Base-by-base conservation (phyloP, 352 stramenopile species). In the Globisporangium paroecandrum region DNA sequence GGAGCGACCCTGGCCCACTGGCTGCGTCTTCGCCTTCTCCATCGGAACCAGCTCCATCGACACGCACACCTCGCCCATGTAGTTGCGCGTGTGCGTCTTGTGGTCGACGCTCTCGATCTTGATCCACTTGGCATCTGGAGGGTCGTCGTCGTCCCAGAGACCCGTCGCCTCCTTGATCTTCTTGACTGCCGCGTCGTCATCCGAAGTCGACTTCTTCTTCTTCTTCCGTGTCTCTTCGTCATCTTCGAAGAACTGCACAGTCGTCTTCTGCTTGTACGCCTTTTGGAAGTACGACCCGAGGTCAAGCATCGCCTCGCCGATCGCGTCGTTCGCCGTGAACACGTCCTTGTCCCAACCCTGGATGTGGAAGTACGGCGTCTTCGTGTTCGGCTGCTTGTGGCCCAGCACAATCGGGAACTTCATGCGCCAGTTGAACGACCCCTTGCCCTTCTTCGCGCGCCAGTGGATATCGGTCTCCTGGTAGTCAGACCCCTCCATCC, bases 311-410 rank as follows among this genome's bases (percentile, higher is more conserved):
- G 85, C 76, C 71, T 97, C 90, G 15, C 88, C 94, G 74, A 98
- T 97, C 61, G 89, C 86, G 72, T 98, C 94, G 72, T 95, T 98
- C 32, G 87, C 92, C 15, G 94, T 96, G 34, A 98, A 79, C 32
- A 98, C 76, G 66, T 98, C 94, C 73, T 97, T 94, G 73, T 98
- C 94, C 94, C 94, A 98, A 49, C 94, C 86, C 68, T 98, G 92
- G 34, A 98, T 80, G 66, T 97, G 89, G 68, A 98, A 95, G 71
- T 98, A 97, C 38, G 91, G 89, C 38, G 95, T 95, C 77, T 98
- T 97, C 34, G 83, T 91, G 72, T 95, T 92, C 12, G 74, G 74
- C 67, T 93, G 82, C 66, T 95, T 93, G 72, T 93, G 85, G 1
- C 85, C 85, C 1, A 98, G 72, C n/a, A 84, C 79, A 27, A 98